A percentile compares a stretch with the other conserved stretches of the same genome.
phyloP scores from a whole-genome alignment of 805 yeast genomes.

The Danielia oregonensis region DNA sequence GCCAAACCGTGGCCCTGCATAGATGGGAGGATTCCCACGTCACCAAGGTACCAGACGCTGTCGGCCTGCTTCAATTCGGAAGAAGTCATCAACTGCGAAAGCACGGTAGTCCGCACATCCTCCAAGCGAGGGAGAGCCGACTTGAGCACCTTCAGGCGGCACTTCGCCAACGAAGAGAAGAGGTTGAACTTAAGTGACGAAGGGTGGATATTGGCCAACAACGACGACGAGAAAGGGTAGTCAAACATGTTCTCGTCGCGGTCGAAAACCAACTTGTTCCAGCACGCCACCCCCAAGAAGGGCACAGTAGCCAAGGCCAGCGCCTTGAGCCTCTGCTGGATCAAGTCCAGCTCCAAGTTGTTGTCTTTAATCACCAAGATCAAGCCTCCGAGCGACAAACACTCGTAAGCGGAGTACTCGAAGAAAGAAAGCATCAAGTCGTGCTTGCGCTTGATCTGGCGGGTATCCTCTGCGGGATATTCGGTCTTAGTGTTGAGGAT shows the following conservation, averaged over 20 bases:
- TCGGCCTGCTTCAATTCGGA: constrained; percentile 33
- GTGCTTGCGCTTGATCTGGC: constrained; percentile 29
- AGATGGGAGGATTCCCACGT: constrained; percentile 53
- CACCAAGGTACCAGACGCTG: constrained; percentile 54
- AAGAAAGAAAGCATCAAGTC: constrained; percentile 47
- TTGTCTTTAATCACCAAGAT: constrained; percentile 47
- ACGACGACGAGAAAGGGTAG: constrained; percentile 16
- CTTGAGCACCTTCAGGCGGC: constrained; percentile 47
- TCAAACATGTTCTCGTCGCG: constrained; percentile 21
- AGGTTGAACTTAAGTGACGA: constrained; percentile 34
- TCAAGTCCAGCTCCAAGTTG: constrained; percentile 35
- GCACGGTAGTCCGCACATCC: constrained; percentile 40
- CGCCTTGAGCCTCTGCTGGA: constrained; percentile 22
- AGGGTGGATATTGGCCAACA: constrained; percentile 26
- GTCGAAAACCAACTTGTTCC: constrained; percentile 29
- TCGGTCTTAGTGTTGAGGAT: constrained; percentile 34
- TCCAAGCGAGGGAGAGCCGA: constrained; percentile 48
- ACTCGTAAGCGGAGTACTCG: constrained; percentile 51
- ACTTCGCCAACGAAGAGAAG: constrained; percentile 37
- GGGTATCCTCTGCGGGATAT: constrained; percentile 11
- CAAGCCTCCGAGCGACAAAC: constrained; percentile 47
- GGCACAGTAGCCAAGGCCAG: constrained; percentile 34
- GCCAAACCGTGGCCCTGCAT: constrained; percentile 62
- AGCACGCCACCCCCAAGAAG: constrained; percentile 51
- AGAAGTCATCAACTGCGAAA: constrained; percentile 19